Conservation (phyloP, 2,329 filamentous ascomycete species). For the Bipolaris zeicola region DNA sequence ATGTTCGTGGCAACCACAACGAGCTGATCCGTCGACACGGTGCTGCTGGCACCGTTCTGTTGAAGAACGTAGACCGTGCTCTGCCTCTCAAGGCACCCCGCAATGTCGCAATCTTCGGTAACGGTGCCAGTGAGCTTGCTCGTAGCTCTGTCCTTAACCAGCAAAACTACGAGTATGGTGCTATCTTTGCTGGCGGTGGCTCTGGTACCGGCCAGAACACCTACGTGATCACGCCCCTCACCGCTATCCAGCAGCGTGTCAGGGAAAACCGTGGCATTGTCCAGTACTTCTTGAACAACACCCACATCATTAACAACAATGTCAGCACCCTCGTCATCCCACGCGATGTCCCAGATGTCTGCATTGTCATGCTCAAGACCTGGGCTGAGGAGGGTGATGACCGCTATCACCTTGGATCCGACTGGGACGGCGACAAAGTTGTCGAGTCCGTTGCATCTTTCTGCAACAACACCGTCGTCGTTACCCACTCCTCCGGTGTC, state of each 20-base stretch:
- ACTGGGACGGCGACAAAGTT: slow-evolving; percentile 50
- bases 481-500: slow-evolving; percentile 53
- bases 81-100: slow-evolving; percentile 60
- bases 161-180: slow-evolving; percentile 46
- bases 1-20: slow-evolving; percentile 51
- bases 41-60: slow-evolving; percentile 49
- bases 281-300: slow-evolving; percentile 53
- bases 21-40: slow-evolving; percentile 50
- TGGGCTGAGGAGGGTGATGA: slow-evolving; percentile 56
- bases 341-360: slow-evolving; percentile 52
- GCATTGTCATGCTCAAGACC: slow-evolving; percentile 65
- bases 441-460: slow-evolving; percentile 54
- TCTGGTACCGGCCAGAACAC: slow-evolving; percentile 51
- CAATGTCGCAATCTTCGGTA: slow-evolving; percentile 57
- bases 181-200: slow-evolving; percentile 52
- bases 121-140: slow-evolving; percentile 55
- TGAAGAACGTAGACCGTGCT: slow-evolving; percentile 57
- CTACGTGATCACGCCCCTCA: slow-evolving; percentile 51
- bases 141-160: slow-evolving; percentile 51
- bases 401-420: slow-evolving; percentile 47
- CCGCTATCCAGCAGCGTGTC: slow-evolving; percentile 47
- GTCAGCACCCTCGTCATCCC: slow-evolving; percentile 34
- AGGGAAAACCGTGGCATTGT: slow-evolving; percentile 49
- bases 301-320: slow-evolving; percentile 42
- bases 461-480: slow-evolving; percentile 60